Evolutionary conservation across 1,139 yeast genomes (phyloP).

Genomic region (Hyphopichia khmerensis): DNA sequence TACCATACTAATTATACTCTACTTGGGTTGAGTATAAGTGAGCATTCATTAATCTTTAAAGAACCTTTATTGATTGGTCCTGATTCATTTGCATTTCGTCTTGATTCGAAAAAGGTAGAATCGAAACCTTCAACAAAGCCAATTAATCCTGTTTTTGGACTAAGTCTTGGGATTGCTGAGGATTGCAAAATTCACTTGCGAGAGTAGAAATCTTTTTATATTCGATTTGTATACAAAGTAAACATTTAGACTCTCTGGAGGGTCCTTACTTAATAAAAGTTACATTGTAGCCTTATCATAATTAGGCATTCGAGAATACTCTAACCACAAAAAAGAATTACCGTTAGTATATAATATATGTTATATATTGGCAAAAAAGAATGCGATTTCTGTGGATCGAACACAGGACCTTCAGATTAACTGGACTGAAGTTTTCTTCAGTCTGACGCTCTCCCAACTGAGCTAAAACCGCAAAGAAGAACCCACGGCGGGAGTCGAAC

Average conservation of each 20-base stretch:
- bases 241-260: background rate
- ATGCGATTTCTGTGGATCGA: slow-evolving; percentile 56
- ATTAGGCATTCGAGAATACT: too few species aligned
- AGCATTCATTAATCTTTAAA: slow-evolving; percentile 35
- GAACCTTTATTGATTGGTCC: slow-evolving; percentile 27
- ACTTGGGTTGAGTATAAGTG: slow-evolving; percentile 72
- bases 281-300: too few species aligned
- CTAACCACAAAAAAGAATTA: too few species aligned
- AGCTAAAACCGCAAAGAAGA: slow-evolving; percentile 42
- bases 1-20: slow-evolving; percentile 89
- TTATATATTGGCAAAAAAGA: slow-evolving; percentile 12
- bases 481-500: slow-evolving; percentile 53
- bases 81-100: slow-evolving; percentile 27
- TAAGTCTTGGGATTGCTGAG: slow-evolving; percentile 40
- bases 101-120: slow-evolving; percentile 15
- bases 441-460: slow-evolving; percentile 61
- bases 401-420: slow-evolving; percentile 56
- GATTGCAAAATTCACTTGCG: slow-evolving; percentile 17
- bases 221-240: background rate
- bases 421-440: slow-evolving; percentile 35
- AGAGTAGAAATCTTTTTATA: background rate
- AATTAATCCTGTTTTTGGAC: slow-evolving; percentile 66
- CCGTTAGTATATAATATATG: background rate
- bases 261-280: too few species aligned
- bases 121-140: slow-evolving; percentile 22